Evolutionary conservation across 2,329 filamentous ascomycete species (phyloP).

Genomic region (Xylaria digitata): DNA sequence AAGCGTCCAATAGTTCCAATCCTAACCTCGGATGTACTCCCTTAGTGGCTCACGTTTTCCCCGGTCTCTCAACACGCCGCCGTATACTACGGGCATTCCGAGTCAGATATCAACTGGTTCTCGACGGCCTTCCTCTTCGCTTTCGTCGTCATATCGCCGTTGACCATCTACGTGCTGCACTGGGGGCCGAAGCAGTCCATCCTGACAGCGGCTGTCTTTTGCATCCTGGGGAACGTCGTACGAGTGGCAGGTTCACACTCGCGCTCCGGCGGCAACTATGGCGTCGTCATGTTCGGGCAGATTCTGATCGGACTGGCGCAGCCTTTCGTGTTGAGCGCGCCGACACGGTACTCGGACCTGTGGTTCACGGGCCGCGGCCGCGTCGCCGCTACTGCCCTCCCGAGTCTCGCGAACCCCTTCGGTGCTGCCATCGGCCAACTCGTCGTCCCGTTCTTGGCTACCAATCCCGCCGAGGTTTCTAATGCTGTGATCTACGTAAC

Average conservation of each 20-base stretch:
- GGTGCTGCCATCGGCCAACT: conserved; percentile 90
- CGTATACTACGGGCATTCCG: conserved; percentile 78
- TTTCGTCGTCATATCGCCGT: conserved; percentile 78
- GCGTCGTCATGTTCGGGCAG: conserved; percentile 88
- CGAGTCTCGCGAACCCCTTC: conserved; percentile 87
- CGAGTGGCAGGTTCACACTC: conserved; percentile 77
- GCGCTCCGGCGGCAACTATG: conserved; percentile 71
- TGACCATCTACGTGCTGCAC: conserved; percentile 82
- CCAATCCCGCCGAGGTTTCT: conserved; percentile 72
- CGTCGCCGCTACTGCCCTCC: conserved; percentile 86
- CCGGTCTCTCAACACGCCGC: conserved; percentile 81
- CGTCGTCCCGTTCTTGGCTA: conserved; percentile 82
- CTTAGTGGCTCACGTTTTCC: conserved; percentile 90
- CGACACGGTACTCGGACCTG: conserved; percentile 89
- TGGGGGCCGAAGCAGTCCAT: conserved; percentile 83
- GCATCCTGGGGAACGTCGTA: conserved; percentile 90
- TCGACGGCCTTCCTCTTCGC: conserved; percentile 88
- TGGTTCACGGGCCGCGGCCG: conserved; percentile 92
- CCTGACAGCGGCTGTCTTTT: conserved; percentile 75
- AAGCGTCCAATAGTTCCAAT: not conserved
- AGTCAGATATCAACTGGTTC: conserved; percentile 90
- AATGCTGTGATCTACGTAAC: conserved; percentile 86
- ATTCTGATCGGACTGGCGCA: conserved; percentile 90
- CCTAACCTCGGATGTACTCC: conserved; percentile 17
- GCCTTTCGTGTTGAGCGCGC: conserved; percentile 89